Evolutionary conservation across 768 basidiomycete genomes (phyloP).

Genomic region (Coprinopsis sp.): DNA sequence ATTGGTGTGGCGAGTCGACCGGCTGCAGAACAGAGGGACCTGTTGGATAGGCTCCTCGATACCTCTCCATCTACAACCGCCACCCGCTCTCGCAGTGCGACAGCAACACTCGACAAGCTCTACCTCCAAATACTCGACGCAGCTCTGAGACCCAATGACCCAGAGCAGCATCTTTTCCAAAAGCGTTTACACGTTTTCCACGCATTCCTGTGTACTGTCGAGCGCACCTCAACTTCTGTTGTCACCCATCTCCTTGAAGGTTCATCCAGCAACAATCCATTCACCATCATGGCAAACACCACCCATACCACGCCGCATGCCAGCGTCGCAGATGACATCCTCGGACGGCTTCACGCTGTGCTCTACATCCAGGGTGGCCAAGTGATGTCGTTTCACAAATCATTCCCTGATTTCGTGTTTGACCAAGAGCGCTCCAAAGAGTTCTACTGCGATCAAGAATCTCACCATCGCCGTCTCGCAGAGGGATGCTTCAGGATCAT

Average conservation of each 20-base stretch:
- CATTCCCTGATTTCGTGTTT: neutral
- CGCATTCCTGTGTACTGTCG: slow-evolving; percentile 19
- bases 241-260: slow-evolving; percentile 12
- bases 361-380: too few species aligned
- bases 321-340: too few species aligned
- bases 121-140: slow-evolving; percentile 15
- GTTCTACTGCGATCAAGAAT: neutral
- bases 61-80: too few species aligned
- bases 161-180: too few species aligned
- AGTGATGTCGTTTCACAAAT: too few species aligned
- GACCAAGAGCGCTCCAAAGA: neutral
- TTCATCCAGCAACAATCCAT: neutral
- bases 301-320: neutral
- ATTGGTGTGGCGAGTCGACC: too few species aligned
- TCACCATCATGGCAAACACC: neutral
- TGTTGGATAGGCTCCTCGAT: too few species aligned
- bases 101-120: slow-evolving; percentile 11
- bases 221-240: too few species aligned
- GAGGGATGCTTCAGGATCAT: neutral
- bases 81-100: too few species aligned
- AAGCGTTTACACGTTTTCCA: slow-evolving; percentile 13
- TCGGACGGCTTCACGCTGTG: too few species aligned
- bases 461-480: neutral
- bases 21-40: too few species aligned
- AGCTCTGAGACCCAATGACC: slow-evolving; percentile 11